Base-by-base conservation (phyloP, 208 protist genomes). In the Crithidia expoeki region DNA sequence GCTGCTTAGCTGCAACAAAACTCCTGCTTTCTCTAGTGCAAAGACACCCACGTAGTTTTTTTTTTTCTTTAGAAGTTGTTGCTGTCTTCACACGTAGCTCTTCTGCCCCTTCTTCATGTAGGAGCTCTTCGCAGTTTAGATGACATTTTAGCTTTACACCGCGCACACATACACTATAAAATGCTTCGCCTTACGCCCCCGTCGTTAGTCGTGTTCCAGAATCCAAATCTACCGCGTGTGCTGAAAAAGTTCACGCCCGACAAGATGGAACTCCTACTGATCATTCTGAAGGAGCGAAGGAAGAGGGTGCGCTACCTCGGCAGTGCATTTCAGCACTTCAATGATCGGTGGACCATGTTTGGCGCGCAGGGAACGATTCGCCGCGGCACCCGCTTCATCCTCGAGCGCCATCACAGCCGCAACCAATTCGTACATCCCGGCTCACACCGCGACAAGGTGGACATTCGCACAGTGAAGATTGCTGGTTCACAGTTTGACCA, bases 261-360 rank as follows among this genome's bases (percentile, higher is more conserved):
- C 17, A 74, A 74, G 25, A 71, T 96, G 57, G 88, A 94, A 66
- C 55, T 88, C 4, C 80, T 79, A 14, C 63, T 89, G 40, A 76
- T 89, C 34, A 60, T 81, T 34, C 42, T 89, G 5, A 87, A 89
- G 65, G 86, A 96, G 79, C 84, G 85, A 2, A 85, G 81, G 65
- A 96, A 96, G 80, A 84, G 71, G 30, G 52, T 88, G 52, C 81
- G 74, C 12, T 93, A 96, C 75, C 79, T 89, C 44, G 91, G 91
- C 49, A 84, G 81, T 51, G 70, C 76, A 46, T 81, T 89, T 28
- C 77, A 84, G 6, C 76, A 84, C 76, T 94, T 83, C 75, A 83
- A 75, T 30, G 91, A 96, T 58, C 88, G 91, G n/a, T 56, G 68
- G 40, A 77, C 79, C 47, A 51, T 92, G 42, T 90, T 86, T 61